These are phyloP conservation scores for Hemileia vastatrix DNA, from an alignment of 1,284 basidiomycete species.

Conservation along the genomic window DNA sequence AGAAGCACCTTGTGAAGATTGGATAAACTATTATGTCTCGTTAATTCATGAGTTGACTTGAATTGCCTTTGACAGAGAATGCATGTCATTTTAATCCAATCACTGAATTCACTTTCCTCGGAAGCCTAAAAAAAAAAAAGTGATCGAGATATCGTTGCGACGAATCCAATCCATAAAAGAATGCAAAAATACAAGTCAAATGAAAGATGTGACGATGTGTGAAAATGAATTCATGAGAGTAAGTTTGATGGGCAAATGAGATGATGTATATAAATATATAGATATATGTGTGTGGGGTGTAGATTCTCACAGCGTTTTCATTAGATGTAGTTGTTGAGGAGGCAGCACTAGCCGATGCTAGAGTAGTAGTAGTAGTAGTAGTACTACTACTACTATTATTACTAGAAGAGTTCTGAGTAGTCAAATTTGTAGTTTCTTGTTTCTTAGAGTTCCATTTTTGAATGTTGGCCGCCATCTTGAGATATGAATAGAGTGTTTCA, in stretches of 20 bases:
- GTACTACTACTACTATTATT: neutral
- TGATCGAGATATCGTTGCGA: neutral
- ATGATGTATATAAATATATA: neutral
- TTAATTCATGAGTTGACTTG: constrained; percentile 70
- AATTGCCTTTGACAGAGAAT: constrained; percentile 83
- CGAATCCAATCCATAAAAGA: no score
- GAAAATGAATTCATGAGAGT: neutral
- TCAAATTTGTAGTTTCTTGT: constrained; percentile 26
- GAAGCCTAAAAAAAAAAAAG: neutral
- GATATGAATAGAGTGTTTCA: neutral
- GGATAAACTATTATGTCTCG: constrained; percentile 77
- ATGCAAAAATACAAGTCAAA: neutral
- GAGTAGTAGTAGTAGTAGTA: neutral
- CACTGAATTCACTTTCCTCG: constrained; percentile 34
- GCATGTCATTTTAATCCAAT: constrained; percentile 59
- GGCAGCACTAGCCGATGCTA: constrained; percentile 32
- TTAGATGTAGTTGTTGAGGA: constrained; percentile 48
- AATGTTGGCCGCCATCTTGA: constrained; percentile 73
- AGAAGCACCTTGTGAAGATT: constrained; percentile 75
- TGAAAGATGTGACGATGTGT: neutral
- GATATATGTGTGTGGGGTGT: neutral
- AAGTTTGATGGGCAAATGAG: neutral
- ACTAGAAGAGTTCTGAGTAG: constrained; percentile 33
- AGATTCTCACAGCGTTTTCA: constrained; percentile 59
- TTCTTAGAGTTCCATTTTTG: constrained; percentile 51